These are phyloP conservation scores for Melaleuca quinquenervia DNA, from an alignment of 345 rosid genomes.

Conservation along the genomic window DNA sequence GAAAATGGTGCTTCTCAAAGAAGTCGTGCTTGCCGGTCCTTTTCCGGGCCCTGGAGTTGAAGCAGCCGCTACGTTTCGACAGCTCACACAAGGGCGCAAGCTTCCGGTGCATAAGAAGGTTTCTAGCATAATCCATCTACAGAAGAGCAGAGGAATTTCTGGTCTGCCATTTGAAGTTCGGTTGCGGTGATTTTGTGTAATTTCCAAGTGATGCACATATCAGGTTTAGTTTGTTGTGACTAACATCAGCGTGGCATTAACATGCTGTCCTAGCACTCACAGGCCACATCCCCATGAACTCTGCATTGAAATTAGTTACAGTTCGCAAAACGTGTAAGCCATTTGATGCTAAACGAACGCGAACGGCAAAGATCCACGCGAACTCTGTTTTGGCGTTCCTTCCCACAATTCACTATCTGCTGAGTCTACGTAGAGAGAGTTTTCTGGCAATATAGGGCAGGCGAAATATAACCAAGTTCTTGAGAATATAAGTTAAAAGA, in stretches of 20 bases:
- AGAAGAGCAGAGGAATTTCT: neutral
- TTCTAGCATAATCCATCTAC: neutral
- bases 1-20: neutral
- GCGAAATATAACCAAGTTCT: neutral
- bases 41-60: neutral
- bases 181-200: neutral
- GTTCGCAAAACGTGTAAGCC: neutral
- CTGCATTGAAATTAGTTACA: neutral
- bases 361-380: neutral
- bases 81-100: neutral
- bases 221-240: neutral
- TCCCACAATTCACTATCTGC: neutral
- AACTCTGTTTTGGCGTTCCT: neutral
- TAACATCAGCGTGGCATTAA: neutral
- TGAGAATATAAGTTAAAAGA: neutral
- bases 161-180: neutral
- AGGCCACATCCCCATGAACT: neutral
- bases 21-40: neutral
- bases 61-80: neutral
- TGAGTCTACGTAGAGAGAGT: neutral
- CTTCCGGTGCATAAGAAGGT: neutral
- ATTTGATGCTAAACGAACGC: neutral
- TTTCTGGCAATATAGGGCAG: neutral
- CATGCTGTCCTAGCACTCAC: neutral
- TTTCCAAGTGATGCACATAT: neutral